Evolutionary conservation across 2,329 filamentous ascomycete genomes (phyloP).

Genomic region (Dichotomopilus funicola): DNA sequence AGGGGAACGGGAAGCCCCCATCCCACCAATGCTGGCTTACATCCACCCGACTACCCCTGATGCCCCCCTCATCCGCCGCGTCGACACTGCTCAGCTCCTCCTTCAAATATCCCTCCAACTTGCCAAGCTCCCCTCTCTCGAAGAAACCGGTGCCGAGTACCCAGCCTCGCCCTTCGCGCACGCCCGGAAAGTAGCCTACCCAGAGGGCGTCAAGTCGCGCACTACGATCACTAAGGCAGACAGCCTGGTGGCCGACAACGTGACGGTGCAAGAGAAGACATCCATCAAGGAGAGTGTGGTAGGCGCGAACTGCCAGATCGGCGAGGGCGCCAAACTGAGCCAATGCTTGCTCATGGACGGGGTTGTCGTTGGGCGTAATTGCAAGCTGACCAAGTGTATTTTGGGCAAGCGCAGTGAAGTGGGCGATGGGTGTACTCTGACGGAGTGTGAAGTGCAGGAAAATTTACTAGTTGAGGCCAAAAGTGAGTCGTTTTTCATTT

Average conservation of each 20-base stretch:
- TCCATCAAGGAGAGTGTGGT: conserved; percentile 92
- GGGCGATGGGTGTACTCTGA: conserved; percentile 73
- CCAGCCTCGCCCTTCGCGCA: conserved; percentile 69
- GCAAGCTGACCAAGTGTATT: conserved; percentile 80
- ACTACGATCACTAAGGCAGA: conserved; percentile 79
- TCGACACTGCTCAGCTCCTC: conserved; percentile 79
- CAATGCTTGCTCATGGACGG: conserved; percentile 91
- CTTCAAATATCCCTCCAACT: conserved; percentile 77
- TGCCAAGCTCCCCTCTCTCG: conserved; percentile 71
- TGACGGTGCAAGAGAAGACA: conserved; percentile 78
- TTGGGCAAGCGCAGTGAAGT: conserved; percentile 74
- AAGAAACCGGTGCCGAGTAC: conserved; percentile 52
- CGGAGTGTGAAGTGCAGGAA: conserved; percentile 88
- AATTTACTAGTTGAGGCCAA: conserved; percentile 78
- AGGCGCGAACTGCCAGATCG: conserved; percentile 80
- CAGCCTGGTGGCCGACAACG: conserved; percentile 79
- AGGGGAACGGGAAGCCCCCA: conserved; percentile 19
- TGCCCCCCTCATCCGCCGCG: conserved; percentile 67
- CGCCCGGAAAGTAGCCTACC: conserved; percentile 71
- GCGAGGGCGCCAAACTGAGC: conserved; percentile 76
- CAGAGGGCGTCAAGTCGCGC: conserved; percentile 70
- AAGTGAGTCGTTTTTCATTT: conserved; percentile 43
- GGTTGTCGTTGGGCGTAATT: conserved; percentile 75
- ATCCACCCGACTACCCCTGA: conserved; percentile 55
- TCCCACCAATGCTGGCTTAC: conserved; percentile 76